Evolutionary conservation across 2,329 filamentous ascomycete genomes (phyloP), one percentile per base, ranked within the genome.

Genomic region (Penicillium sp.): DNA sequence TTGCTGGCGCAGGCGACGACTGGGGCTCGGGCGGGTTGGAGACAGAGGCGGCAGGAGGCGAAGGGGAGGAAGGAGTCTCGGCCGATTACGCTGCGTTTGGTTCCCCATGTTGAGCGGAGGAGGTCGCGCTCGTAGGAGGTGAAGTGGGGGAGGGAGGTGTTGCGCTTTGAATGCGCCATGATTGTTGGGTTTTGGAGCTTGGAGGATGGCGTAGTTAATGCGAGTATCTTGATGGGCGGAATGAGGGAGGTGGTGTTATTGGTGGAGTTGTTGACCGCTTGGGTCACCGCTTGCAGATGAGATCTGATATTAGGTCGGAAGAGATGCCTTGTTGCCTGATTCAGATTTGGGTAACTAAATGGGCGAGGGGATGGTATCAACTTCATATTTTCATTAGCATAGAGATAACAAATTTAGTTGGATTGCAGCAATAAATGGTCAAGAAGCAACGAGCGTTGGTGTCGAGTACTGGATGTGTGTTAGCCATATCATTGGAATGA

Each of bases 21-120:
- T 0, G 93, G 91, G 41, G 89, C 82, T 27, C 86, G 81, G 18
- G 91, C 87, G 6, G 86, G 81, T 52, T 90, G 82, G 13, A 97
- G 84, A 65, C 92, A 98, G 25, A 98, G 79, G 46, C 86, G 82
- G 74, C 92, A 98, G 20, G 86, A 89, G 46, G 87, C 89, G 68
- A 97, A 95, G 4, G 89, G 86, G 9, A 97, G 82, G 70, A 95
- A 97, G 48, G 88, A 93, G 66, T 97, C 93, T 64, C 92, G 87
- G 20, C 81, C 84, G 29, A 97, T 83, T 45, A 89, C 87, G n/a
- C 90, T 89, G 44, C 86, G 83, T 58, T 86, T 88, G 7, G 86
- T 82, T 59, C 86, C 83, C 90, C 93, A 97, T 59, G 84, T 83
- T 15, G 82, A 81, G 64, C 90, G 89, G 52, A 95, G 86, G 43